Base-by-base conservation (phyloP, 108 stramenopile genomes). In the Mayamaea pseudoterrestris region DNA sequence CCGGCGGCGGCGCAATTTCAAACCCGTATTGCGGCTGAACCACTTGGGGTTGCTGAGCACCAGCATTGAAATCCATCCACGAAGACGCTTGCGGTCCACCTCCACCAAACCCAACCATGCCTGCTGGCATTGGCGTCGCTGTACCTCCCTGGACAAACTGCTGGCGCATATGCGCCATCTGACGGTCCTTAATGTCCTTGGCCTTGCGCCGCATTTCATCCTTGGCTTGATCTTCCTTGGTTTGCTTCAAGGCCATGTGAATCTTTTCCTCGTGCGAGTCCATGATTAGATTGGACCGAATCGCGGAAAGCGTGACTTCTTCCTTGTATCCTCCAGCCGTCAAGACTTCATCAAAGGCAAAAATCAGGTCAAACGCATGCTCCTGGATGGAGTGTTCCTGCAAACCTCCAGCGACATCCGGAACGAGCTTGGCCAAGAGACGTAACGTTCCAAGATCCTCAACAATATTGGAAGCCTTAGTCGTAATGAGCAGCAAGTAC, bases 341-440 rank as follows among this genome's bases (percentile, higher is more conserved):
- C 27, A 99, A 69, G 36, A 94, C 98, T 74, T 99, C 98, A 68
- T 99, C 98, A 57, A 99, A 96, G 25, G 98, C 97, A 58, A 98
- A 99, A 65, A 99, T 90, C 27, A 99, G 64, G 52, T 98, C 97
- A 64, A 99, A 98, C 12, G 87, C 87, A 35, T 88, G 64, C 35
- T 92, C 91, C 30, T 68, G 72, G 41, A 99, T 82, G 36, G 71
- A 60, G 27, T 93, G 90, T 67, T 98, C 97, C 37, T 93, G 72
- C 11, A 93, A 35, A 8, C 92, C 90, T 1, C 90, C 93, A 7
- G 91, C 82, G 20, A 97, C 89, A 42, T 98, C 96, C 14, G 97
- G 98, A 29, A 99, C 94, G 27, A 98, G 93, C 73, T 99, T 99
- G 51, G 93, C 88, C 44, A 98, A 68, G 47, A 98, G 69, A 13